These are phyloP conservation scores for Globisporangium rhizosaccharum DNA, from an alignment of 352 stramenopile species.

Conservation along the genomic window DNA sequence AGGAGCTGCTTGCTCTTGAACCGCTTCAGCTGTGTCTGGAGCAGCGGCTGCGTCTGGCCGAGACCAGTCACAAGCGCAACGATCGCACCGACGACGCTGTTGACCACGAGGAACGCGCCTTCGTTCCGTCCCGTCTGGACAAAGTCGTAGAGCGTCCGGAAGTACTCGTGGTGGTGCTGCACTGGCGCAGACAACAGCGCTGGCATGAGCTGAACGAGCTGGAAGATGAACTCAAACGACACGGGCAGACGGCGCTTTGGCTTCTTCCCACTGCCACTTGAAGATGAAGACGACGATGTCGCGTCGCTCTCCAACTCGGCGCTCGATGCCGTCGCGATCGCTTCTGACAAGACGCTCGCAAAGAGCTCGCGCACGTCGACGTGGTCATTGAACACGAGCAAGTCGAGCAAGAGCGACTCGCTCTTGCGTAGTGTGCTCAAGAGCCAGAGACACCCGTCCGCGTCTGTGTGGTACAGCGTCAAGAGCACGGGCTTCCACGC, in stretches of 20 bases:
- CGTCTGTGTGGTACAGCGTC: conserved; percentile 66
- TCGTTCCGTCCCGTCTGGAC: conserved; percentile 78
- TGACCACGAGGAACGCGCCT: conserved; percentile 76
- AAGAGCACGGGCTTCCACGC: conserved; percentile 71
- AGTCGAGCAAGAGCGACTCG: conserved; percentile 60
- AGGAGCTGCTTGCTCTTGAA: conserved; percentile 67
- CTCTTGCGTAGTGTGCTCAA: conserved; percentile 54
- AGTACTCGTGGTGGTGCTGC: conserved; percentile 69
- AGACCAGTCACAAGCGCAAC: conserved; percentile 62
- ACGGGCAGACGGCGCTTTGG: conserved; percentile 27
- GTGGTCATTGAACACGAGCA: conserved; percentile 68
- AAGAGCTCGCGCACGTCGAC: conserved; percentile 67
- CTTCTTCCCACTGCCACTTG: not conserved
- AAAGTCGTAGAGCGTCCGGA: conserved; percentile 71
- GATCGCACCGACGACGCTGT: conserved; percentile 75
- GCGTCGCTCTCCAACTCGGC: conserved; percentile 32
- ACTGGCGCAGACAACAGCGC: conserved; percentile 58
- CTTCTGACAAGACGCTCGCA: conserved; percentile 56
- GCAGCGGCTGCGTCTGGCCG: conserved; percentile 46
- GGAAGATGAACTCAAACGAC: conserved; percentile 81
- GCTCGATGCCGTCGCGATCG: conserved; percentile 59
- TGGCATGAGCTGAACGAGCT: conserved; percentile 75
- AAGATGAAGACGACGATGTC: not conserved
- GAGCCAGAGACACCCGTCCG: conserved; percentile 67
- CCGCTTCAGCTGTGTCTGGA: conserved; percentile 61